These are phyloP conservation scores for Nakazawaea pomicola DNA, from an alignment of 805 yeast species.

Conservation along the genomic window DNA sequence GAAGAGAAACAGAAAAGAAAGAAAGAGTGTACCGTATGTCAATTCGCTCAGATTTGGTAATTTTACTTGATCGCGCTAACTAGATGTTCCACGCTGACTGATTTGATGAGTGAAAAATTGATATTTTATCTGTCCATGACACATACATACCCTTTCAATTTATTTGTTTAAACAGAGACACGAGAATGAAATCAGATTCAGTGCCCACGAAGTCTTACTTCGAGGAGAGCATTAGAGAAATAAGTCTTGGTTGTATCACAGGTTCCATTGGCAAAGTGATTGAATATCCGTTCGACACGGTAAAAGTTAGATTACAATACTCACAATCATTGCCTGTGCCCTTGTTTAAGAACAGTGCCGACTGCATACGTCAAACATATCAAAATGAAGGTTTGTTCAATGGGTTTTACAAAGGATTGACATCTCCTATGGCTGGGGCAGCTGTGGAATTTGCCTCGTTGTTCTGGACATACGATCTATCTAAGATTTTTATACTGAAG, in stretches of 20 bases:
- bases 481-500: conserved; percentile 29
- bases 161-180: too few relatives aligned
- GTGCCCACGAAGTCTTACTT: conserved; percentile 1
- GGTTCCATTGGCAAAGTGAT: conserved; percentile 82
- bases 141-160: too few relatives aligned
- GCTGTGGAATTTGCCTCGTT: conserved; percentile 83
- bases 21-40: too few relatives aligned
- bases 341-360: conserved; percentile 53
- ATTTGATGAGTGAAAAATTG: not conserved
- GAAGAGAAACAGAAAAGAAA: not conserved
- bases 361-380: conserved; percentile 61
- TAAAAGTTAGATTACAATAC: conserved; percentile 76
- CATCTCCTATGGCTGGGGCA: conserved; percentile 85
- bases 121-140: not conserved
- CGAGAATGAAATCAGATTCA: not conserved
- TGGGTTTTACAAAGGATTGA: conserved; percentile 77
- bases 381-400: conserved; percentile 57
- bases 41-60: too few relatives aligned
- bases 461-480: conserved; percentile 58
- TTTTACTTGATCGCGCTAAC: too few relatives aligned
- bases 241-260: conserved; percentile 50
- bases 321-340: conserved; percentile 57
- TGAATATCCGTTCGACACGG: conserved; percentile 91
- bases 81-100: too few relatives aligned
- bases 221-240: conserved; percentile 28